Base-by-base conservation (phyloP, 1,284 basidiomycete genomes). In the Rhodotorula sp. region DNA sequence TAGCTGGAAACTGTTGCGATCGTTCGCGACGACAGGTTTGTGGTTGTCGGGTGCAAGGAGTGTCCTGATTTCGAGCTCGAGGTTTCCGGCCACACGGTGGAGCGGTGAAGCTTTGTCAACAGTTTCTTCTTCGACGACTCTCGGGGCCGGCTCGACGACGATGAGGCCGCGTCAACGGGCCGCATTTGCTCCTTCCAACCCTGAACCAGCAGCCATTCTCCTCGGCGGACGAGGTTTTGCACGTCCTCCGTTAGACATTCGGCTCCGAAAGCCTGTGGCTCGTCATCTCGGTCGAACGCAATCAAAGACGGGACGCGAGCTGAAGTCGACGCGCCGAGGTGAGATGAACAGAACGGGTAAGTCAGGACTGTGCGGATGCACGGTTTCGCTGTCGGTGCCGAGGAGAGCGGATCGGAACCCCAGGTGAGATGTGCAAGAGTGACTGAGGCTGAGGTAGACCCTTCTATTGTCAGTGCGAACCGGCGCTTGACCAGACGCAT, bases 141-240 rank as follows among this genome's bases (percentile, higher is more conserved):
- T n/a, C 29, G 20, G 24, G 8, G 42, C 6, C 5, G n/a, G 26
- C 4, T 1, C 22, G 14, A 4, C 1, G 37, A 30, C 18, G 51
- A n/a, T 24, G 60, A n/a, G 6, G 3, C 8, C 6, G 30, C 22
- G 6, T 22, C 24, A 5, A 8, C 30, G 2, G 26, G n/a, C 29
- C 53, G 48, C 46, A 65, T 57, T 53, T 72, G 71, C 22, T 61
- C 55, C 63, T 72, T 72, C 55, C 61, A 72, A 8, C 22, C 29
- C 30, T 64, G 54, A 20, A 67, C 68, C 33, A 68, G 10, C 1
- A 57, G 37, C 67, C 65, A 72, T 0, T 65, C 68, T 22, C 64
- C 65, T 1, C 30, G 33, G 7, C n/a, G 22, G 0, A 57, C 63
- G 15, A 45, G 26, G 20, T n/a, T 15, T 17, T 26, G 51, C 4